These are phyloP conservation scores for Sphaerulina musiva DNA, from an alignment of 2,329 filamentous ascomycete species.

Conservation along the genomic window DNA sequence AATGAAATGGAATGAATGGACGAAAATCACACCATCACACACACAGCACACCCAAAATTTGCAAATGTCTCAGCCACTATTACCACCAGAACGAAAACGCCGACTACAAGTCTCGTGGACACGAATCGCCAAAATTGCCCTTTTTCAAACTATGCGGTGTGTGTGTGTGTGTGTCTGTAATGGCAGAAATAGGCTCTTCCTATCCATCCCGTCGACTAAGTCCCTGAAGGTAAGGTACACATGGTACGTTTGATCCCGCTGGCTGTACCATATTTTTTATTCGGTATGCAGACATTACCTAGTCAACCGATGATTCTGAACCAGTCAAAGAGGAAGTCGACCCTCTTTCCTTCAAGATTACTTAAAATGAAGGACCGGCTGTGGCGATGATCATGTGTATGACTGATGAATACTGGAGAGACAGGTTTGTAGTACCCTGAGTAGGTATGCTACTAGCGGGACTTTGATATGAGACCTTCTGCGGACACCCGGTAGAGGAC, in stretches of 20 bases:
- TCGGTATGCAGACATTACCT: neutral
- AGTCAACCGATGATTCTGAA: neutral
- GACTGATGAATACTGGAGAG: too few species aligned
- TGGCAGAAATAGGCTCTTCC: too few species aligned
- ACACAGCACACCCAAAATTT: neutral
- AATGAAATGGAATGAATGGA: neutral
- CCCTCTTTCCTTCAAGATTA: neutral
- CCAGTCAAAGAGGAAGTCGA: neutral
- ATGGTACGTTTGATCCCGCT: neutral
- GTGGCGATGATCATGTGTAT: neutral
- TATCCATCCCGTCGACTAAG: too few species aligned
- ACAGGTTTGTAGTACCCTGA: too few species aligned
- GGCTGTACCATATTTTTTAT: neutral
- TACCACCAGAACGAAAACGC: neutral
- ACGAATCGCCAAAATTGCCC: neutral
- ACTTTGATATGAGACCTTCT: too few species aligned
- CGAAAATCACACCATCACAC: too few species aligned
- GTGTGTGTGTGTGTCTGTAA: too few species aligned
- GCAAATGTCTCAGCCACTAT: neutral
- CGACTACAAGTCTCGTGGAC: neutral
- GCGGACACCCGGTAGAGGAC: neutral
- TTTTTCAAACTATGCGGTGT: neutral
- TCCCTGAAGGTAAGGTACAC: too few species aligned
- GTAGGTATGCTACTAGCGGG: too few species aligned
- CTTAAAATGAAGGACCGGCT: neutral